Base-by-base conservation (phyloP, 352 stramenopile genomes). In the Phytophthora cactorum region DNA sequence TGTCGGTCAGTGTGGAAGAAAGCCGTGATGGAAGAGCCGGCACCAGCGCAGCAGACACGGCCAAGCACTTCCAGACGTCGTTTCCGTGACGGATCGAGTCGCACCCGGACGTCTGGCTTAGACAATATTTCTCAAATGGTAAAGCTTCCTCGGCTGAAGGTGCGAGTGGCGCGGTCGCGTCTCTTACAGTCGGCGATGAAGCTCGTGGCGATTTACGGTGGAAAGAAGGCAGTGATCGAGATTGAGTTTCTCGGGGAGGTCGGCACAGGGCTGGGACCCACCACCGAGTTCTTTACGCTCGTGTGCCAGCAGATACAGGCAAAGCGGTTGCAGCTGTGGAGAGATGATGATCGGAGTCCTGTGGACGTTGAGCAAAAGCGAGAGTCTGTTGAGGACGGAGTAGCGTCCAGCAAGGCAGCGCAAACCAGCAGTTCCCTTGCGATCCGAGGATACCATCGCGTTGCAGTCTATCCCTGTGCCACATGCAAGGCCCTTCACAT, bases 161-260 rank as follows among this genome's bases (percentile, higher is more conserved):
- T 93, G 3, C 83, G 86, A 10, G 86, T 93, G 8, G 76, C 86
- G 0, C 77, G 86, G 1, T 76, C 78, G 8, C 79, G 81, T 2
- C 55, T 93, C 14, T 66, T 93, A 17, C 74, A 86, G 56, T 93
- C 83, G 1, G 86, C 86, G 4, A 82, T 87, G 70, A 93, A 93
- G 66, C 64, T 93, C 8, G 62, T 93, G 14, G 65, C 79, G 12
- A 81, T 91, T 46, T 92, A 93, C 53, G 83, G 86, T 12, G 86
- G 86, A 27, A 88, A 88, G 72, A 89, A 90, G 54, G 78, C 83
- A 15, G 77, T 92, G 39, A 85, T 93, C 44, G 86, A 93, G 68
- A 89, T 92, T 44, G 86, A 93, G 57, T 93, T 92, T 49, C 63
- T 93, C 0, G 86, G 83, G 12, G 86, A 93, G 80, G 86, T 93